A percentile compares a stretch with the other conserved stretches of the same genome.
phyloP scores from a whole-genome alignment of 2,329 filamentous ascomycete species.

The Colletotrichum lupini region DNA sequence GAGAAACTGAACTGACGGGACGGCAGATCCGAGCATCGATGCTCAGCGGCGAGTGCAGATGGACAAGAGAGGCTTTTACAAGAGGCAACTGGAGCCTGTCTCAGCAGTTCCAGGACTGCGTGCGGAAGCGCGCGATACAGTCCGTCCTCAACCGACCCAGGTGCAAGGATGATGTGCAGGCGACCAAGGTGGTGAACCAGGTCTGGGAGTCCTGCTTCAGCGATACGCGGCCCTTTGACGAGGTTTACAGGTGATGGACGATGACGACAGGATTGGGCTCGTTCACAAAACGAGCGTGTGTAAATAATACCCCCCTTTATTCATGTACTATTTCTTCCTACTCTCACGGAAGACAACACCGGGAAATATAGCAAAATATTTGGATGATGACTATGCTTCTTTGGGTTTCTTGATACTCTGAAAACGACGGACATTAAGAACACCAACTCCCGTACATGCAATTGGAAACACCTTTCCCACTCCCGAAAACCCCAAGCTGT shows the following conservation, averaged over 20 bases:
- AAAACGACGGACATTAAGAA: constrained; percentile 29
- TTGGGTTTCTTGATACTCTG: constrained; percentile 22
- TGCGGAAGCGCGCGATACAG: constrained; percentile 81
- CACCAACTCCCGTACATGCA: constrained; percentile 43
- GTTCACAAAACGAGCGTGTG: constrained; percentile 33
- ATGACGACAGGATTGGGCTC: background rate
- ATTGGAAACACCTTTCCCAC: constrained; percentile 25
- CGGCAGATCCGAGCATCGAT: constrained; percentile 88
- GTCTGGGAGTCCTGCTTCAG: constrained; percentile 99
- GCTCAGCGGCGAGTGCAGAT: constrained; percentile 93
- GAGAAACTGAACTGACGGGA: constrained; percentile 29
- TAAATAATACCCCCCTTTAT: constrained; percentile 38
- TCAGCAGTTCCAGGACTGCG: constrained; percentile 93
- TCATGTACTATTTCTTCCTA: constrained; percentile 15
- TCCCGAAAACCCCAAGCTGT: constrained; percentile 30
- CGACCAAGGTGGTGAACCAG: constrained; percentile 88
- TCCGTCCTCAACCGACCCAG: constrained; percentile 82
- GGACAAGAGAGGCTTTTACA: constrained; percentile 85
- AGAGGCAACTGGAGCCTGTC: constrained; percentile 89
- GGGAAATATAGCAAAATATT: constrained; percentile 13
- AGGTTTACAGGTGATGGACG: constrained; percentile 81
- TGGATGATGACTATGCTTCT: constrained; percentile 17
- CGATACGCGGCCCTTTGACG: constrained; percentile 95
- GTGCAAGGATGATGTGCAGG: constrained; percentile 88
- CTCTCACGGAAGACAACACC: background rate